Evolutionary conservation across 305 asterid species (phyloP), one percentile per base, ranked within the genome.

Genomic region (Petunia hybrid): DNA sequence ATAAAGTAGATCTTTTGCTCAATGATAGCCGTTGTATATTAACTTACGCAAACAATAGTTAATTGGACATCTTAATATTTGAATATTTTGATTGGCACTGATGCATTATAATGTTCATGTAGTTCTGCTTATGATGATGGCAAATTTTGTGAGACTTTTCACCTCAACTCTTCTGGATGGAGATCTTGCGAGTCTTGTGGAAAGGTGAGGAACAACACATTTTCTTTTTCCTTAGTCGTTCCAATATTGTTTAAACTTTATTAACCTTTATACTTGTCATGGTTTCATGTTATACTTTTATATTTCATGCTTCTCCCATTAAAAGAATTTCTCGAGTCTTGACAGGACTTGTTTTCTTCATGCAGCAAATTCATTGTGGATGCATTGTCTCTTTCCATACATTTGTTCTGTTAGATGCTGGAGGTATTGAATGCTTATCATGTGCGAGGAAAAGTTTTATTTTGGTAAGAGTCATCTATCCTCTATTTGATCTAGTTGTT

Each of bases 311-410:
- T 53, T 70, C 35, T 59, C 63, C 62, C 76, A 35, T 3, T 73
- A 67, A 79, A n/a, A 57, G 56, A 73, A 64, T 77, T 82, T 41
- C 5, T 71, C 75, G 53, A 78, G 77, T 79, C 56, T 82, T 83
- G 67, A 82, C 36, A 69, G 83, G 77, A 61, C 65, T 80, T 45
- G 60, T 82, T 82, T 81, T 35, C 83, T 78, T 74, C 76, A 61
- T 93, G 94, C 98, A 96, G 99, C 94, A 96, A 91, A 92, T 96
- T 86, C 99, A 96, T 83, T 96, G 99, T 81, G 99, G 99, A 66
- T 96, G 99, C 85, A 96, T 96, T 70, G 98, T 92, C 78, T 94
- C 99, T 71, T 96, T 96, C 92, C 99, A 96, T 89, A 93, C 90
- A 96, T 96, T 94, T 68, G 98, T 96, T 79, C 91, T 96, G 51